Evolutionary conservation across 352 stramenopile genomes (phyloP).

Genomic region (Phytophthora ramorum): DNA sequence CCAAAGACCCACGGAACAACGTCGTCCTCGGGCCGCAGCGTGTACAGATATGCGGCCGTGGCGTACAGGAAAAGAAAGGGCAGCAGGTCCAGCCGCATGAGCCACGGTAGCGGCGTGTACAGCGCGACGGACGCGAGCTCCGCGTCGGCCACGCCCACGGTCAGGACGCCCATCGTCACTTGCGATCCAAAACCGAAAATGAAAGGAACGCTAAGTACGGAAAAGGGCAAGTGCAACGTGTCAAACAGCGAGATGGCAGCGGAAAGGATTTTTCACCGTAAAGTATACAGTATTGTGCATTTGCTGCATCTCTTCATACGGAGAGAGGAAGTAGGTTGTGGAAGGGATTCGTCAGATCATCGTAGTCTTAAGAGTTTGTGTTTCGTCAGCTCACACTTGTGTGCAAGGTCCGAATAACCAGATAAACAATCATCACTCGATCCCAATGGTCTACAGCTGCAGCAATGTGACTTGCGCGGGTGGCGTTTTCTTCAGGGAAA

Average conservation of each 20-base stretch:
- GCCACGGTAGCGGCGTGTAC: slow-evolving; percentile 66
- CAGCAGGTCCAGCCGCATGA: slow-evolving; percentile 68
- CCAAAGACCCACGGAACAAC: slow-evolving; percentile 52
- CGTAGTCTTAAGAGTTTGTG: slow-evolving; percentile 84
- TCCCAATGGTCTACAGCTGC: slow-evolving; percentile 6
- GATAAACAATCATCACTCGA: slow-evolving; percentile 78
- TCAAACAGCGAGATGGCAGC: slow-evolving; percentile 9
- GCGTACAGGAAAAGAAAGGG: slow-evolving; percentile 76
- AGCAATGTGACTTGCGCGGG: neutral
- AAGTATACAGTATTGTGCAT: neutral
- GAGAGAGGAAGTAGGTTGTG: neutral
- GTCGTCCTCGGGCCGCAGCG: slow-evolving; percentile 49
- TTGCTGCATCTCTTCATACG: no score
- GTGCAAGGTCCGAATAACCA: slow-evolving; percentile 63
- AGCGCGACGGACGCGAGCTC: slow-evolving; percentile 63
- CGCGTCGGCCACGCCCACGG: slow-evolving; percentile 56
- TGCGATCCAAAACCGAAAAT: slow-evolving; percentile 21
- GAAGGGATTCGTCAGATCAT: slow-evolving; percentile 78
- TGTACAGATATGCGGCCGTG: slow-evolving; percentile 68
- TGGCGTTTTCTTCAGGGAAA: slow-evolving; percentile 55
- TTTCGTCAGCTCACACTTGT: slow-evolving; percentile 69
- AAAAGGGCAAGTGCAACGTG: slow-evolving; percentile 21
- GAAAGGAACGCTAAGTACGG: slow-evolving; percentile 41
- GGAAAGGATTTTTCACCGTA: neutral
- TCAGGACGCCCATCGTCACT: slow-evolving; percentile 22